These are phyloP conservation scores for Melanomma pulvis-pyrius DNA, from an alignment of 495 filamentous ascomycete species.

Conservation along the genomic window DNA sequence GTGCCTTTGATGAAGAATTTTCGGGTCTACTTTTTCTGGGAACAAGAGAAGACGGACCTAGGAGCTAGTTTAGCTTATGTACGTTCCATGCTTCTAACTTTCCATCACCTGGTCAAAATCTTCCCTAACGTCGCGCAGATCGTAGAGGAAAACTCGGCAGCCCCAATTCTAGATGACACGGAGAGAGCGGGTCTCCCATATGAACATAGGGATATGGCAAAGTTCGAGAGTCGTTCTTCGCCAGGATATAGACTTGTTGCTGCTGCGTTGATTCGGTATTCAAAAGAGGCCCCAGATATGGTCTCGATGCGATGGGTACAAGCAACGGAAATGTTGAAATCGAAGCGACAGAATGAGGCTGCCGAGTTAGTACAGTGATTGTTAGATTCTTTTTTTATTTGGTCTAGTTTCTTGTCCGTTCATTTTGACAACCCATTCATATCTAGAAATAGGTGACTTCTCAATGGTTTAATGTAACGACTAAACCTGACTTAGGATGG, in stretches of 20 bases:
- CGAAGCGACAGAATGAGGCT: conserved; percentile 3
- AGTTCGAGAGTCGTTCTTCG: conserved; percentile 71
- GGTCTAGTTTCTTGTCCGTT: no score
- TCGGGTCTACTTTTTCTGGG: conserved; percentile 66
- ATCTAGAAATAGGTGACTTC: no score
- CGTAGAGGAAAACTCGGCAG: conserved; percentile 75
- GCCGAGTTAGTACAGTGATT: conserved; percentile 6
- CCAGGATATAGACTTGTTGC: conserved; percentile 76
- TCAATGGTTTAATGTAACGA: no score
- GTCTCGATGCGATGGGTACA: neutral
- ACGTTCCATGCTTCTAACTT: conserved; percentile 6
- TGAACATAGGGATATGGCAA: conserved; percentile 86
- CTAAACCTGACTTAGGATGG: no score
- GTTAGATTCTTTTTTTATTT: no score
- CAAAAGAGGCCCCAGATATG: conserved; percentile 8
- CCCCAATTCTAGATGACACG: conserved; percentile 73
- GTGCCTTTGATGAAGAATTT: conserved; percentile 72
- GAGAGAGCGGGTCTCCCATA: conserved; percentile 78
- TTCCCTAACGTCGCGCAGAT: conserved; percentile 50
- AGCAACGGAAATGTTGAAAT: conserved; percentile 2
- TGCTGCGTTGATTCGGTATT: conserved; percentile 70
- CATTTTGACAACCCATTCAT: no score
- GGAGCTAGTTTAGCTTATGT: conserved; percentile 58
- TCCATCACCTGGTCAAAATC: neutral
- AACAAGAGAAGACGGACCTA: conserved; percentile 57